Conservation (phyloP, 306 rosid species). For the Aeschynomene evenia region DNA sequence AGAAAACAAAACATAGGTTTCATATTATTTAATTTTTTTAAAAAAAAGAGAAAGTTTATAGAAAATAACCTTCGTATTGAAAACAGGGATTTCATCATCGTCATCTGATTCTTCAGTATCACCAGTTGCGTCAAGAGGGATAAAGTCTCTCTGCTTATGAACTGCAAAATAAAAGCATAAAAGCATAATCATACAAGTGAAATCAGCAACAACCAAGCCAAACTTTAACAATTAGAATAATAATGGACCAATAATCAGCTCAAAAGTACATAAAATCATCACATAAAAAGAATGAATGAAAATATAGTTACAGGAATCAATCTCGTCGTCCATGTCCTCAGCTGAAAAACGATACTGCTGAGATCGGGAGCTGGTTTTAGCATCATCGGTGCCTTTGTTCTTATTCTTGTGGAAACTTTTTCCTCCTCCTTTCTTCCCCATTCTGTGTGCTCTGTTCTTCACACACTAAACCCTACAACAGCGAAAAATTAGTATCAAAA, state of each 20-base stretch:
- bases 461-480: constrained; percentile 6
- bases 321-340: constrained; percentile 79
- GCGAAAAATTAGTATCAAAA: too few relatives aligned
- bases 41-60: neutral
- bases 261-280: neutral
- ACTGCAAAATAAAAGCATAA: constrained; percentile 46
- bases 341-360: constrained; percentile 21
- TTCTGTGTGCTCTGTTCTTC: constrained; percentile 13
- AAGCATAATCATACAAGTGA: neutral
- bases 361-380: constrained; percentile 31
- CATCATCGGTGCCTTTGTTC: constrained; percentile 26
- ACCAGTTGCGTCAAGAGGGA: constrained; percentile 63
- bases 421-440: constrained; percentile 67
- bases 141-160: constrained; percentile 75
- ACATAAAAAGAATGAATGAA: neutral
- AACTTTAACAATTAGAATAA: neutral
- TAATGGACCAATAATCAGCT: neutral
- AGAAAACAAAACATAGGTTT: neutral
- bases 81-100: constrained; percentile 66
- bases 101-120: constrained; percentile 59
- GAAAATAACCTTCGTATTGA: constrained; percentile 57
- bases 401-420: constrained; percentile 27
- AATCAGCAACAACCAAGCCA: neutral
- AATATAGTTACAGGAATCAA: constrained; percentile 67
- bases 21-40: neutral